Evolutionary conservation across 768 basidiomycete genomes (phyloP).

Genomic region (Boletus barrowsii): DNA sequence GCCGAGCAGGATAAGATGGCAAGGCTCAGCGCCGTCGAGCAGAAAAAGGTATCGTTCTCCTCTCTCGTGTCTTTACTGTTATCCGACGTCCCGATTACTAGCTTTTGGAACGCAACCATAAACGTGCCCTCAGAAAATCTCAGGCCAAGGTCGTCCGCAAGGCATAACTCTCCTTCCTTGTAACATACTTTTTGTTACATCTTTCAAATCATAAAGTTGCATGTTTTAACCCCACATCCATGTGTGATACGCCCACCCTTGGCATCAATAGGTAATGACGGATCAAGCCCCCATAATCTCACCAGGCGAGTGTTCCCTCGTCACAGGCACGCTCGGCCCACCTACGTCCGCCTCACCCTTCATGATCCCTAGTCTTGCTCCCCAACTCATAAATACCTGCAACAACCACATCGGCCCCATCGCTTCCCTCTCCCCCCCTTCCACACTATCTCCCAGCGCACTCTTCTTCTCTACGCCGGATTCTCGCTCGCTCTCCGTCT

Average conservation of each 20-base stretch:
- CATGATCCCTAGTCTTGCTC: conserved; percentile 54
- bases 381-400: conserved; percentile 76
- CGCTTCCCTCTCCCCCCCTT: conserved; percentile 49
- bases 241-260: conserved; percentile 13
- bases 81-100: conserved; percentile 23
- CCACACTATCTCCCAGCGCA: conserved; percentile 12
- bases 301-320: conserved; percentile 19
- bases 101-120: conserved; percentile 75
- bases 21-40: conserved; percentile 73
- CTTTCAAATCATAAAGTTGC: conserved; percentile 12
- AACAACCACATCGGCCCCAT: conserved; percentile 78
- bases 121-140: conserved; percentile 63
- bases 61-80: not conserved
- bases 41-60: conserved; percentile 61
- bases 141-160: conserved; percentile 57
- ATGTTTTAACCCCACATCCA: not conserved
- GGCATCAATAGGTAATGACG: conserved; percentile 5
- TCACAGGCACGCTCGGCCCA: conserved; percentile 11
- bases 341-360: conserved; percentile 20
- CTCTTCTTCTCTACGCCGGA: conserved; percentile 18
- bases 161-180: conserved; percentile 7
- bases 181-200: not conserved
- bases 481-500: conserved; percentile 31
- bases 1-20: conserved; percentile 72
- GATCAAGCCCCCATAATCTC: conserved; percentile 9